Evolutionary conservation across 352 stramenopile genomes (phyloP), one percentile per base, ranked within the genome.

Genomic region (Phytophthora hibernalis): DNA sequence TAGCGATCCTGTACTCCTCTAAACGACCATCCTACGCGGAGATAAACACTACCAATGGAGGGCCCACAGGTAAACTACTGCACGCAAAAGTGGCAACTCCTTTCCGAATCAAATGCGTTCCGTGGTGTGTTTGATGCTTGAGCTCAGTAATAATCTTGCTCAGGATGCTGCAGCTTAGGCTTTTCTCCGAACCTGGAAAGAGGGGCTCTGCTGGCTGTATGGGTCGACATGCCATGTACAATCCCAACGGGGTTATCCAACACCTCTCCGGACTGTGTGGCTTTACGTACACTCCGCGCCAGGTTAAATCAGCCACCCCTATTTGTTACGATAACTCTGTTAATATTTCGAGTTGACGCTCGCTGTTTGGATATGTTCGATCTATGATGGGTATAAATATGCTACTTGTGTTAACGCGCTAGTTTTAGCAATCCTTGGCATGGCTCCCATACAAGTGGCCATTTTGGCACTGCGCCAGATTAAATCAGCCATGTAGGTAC

Each of bases 281-380:
- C 18, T 65, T 69, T 38, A 47, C 45, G 44, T 74, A 72, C 5
- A 72, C n/a, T n/a, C n/a, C n/a, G n/a, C n/a, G n/a, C n/a, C n/a
- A n/a, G n/a, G n/a, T n/a, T n/a, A n/a, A n/a, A n/a, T n/a, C n/a
- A n/a, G n/a, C n/a, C n/a, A n/a, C n/a, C n/a, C n/a, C n/a, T n/a
- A n/a, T n/a, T n/a, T n/a, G n/a, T n/a, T n/a, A n/a, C n/a, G n/a
- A n/a, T n/a, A n/a, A n/a, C n/a, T n/a, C n/a, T n/a, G n/a, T n/a
- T n/a, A n/a, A n/a, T n/a, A n/a, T n/a, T n/a, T n/a, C n/a, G n/a
- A n/a, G n/a, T n/a, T n/a, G n/a, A n/a, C n/a, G n/a, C n/a, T n/a
- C n/a, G n/a, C n/a, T n/a, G n/a, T n/a, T n/a, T n/a, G n/a, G n/a
- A n/a, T n/a, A n/a, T n/a, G n/a, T n/a, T n/a, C n/a, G n/a, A n/a